phyloP scores from a whole-genome alignment of 176 grass and related monocot genomes.

The Cenchrus americanus region DNA sequence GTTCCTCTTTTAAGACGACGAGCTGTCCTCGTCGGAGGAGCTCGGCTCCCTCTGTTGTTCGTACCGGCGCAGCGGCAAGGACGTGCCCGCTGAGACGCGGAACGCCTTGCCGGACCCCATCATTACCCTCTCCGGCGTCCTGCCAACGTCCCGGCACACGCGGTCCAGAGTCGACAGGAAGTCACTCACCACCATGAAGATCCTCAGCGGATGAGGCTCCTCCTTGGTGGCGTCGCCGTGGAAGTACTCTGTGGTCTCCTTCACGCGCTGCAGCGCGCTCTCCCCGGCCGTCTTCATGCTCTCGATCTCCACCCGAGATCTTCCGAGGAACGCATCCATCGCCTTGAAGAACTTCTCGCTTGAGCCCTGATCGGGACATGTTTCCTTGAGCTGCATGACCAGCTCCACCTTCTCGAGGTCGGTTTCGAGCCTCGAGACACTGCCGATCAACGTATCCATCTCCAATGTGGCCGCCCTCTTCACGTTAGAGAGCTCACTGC shows the following conservation, averaged over 20 bases:
- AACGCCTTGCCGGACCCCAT: constrained; percentile 69
- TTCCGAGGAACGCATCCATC: constrained; percentile 54
- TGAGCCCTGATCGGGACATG: constrained; percentile 38
- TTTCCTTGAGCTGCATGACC: constrained; percentile 58
- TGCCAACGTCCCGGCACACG: constrained; percentile 72
- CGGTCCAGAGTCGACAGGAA: constrained; percentile 64
- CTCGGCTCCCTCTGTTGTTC: constrained; percentile 30
- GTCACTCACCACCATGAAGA: constrained; percentile 72
- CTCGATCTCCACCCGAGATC: constrained; percentile 44
- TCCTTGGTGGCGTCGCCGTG: constrained; percentile 59
- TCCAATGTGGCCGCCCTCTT: constrained; percentile 73
- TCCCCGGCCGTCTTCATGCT: constrained; percentile 49
- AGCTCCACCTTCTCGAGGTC: constrained; percentile 63
- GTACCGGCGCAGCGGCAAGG: constrained; percentile 28
- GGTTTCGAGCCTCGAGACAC: constrained; percentile 49
- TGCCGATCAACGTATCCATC: constrained; percentile 49
- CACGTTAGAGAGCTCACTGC: constrained; percentile 72
- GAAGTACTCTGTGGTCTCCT: constrained; percentile 75
- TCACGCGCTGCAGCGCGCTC: constrained; percentile 43
- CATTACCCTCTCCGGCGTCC: constrained; percentile 65
- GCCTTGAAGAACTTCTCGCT: constrained; percentile 54
- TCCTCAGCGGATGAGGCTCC: constrained; percentile 60
- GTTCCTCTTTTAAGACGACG: constrained; percentile 44
- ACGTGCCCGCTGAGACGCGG: constrained; percentile 45
- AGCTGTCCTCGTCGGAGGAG: constrained; percentile 62